Evolutionary conservation across 1,284 basidiomycete species (phyloP).

Genomic region (Ganoderma meredithae): DNA sequence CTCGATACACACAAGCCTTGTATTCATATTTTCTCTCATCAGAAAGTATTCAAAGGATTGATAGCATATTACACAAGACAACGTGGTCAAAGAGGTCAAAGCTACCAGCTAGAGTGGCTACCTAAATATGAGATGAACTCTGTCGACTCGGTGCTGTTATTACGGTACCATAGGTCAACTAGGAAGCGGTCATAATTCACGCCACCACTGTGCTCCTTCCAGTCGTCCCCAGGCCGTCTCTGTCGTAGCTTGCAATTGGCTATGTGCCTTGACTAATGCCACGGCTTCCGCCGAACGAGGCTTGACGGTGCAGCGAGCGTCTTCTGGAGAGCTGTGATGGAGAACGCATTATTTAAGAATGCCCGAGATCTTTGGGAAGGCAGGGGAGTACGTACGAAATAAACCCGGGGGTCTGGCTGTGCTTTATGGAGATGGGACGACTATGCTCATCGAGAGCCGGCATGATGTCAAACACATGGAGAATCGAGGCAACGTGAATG

Average conservation of each 20-base stretch:
- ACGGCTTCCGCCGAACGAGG: not conserved
- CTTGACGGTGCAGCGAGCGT: not conserved
- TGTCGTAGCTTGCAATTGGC: not conserved
- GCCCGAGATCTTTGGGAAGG: not conserved
- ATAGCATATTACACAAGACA: too few relatives aligned
- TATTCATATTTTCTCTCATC: too few relatives aligned
- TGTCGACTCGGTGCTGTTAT: too few relatives aligned
- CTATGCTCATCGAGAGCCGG: slow-evolving; percentile 9
- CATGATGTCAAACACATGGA: slow-evolving; percentile 17
- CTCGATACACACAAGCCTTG: too few relatives aligned
- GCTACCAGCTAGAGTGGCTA: too few relatives aligned
- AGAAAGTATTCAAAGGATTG: too few relatives aligned
- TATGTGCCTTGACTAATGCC: not conserved
- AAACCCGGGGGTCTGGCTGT: not conserved
- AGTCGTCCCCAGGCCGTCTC: too few relatives aligned
- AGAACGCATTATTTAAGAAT: not conserved
- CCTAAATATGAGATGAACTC: too few relatives aligned
- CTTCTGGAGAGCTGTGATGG: not conserved
- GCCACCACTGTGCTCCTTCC: not conserved
- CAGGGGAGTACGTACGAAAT: not conserved
- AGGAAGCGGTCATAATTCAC: too few relatives aligned
- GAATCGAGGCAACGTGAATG: slow-evolving; percentile 11
- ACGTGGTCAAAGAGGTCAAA: too few relatives aligned
- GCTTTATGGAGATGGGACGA: not conserved
- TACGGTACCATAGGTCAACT: not conserved